Percentiles rank a stretch among this genome's conserved stretches.
Evolutionary conservation across 139 green algal genomes (phyloP).

Genomic region (Auxenochlorella pyrenoidosa): DNA sequence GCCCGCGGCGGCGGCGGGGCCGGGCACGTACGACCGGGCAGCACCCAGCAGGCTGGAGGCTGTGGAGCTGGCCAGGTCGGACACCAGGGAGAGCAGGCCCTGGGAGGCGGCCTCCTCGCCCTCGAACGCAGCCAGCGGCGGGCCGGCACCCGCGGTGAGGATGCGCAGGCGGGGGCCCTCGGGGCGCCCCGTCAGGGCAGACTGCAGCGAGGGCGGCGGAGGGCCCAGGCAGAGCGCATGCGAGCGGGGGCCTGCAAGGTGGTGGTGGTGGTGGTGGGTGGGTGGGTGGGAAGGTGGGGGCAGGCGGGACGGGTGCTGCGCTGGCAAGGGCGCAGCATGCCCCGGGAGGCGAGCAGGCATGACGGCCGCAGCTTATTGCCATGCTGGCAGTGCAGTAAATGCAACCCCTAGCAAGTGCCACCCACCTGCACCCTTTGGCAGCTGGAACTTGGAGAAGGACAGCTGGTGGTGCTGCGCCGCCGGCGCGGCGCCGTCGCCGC

Average conservation of each 20-base stretch:
- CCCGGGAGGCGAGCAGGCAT: background rate
- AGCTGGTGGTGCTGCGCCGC: slow-evolving; percentile 6
- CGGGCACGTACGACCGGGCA: slow-evolving; percentile 3
- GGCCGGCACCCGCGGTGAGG: slow-evolving; percentile 52
- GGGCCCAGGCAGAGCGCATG: slow-evolving; percentile 54
- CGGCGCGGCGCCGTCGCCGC: slow-evolving; percentile 8
- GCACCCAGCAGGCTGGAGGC: slow-evolving; percentile 28
- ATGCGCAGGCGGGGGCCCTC: slow-evolving; percentile 25
- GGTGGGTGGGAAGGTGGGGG: too few relatives aligned
- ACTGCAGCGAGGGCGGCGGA: slow-evolving; percentile 51
- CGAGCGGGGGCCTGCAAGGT: slow-evolving; percentile 15
- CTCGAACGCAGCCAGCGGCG: slow-evolving; percentile 45
- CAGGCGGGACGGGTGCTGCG: too few relatives aligned
- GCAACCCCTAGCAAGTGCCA: background rate
- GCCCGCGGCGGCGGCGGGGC: background rate
- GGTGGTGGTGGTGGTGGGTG: background rate
- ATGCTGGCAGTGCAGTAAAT: too few relatives aligned
- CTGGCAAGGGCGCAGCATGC: too few relatives aligned
- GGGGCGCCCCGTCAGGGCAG: slow-evolving; percentile 34
- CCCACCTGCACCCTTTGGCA: slow-evolving; percentile 42
- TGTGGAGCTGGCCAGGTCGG: slow-evolving; percentile 39
- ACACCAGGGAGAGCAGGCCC: slow-evolving; percentile 50
- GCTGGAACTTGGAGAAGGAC: slow-evolving; percentile 53
- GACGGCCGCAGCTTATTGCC: too few relatives aligned
- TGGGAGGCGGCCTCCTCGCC: slow-evolving; percentile 46